phyloP scores from a whole-genome alignment of 495 filamentous ascomycete genomes.

The Penicillium bovifimosum region DNA sequence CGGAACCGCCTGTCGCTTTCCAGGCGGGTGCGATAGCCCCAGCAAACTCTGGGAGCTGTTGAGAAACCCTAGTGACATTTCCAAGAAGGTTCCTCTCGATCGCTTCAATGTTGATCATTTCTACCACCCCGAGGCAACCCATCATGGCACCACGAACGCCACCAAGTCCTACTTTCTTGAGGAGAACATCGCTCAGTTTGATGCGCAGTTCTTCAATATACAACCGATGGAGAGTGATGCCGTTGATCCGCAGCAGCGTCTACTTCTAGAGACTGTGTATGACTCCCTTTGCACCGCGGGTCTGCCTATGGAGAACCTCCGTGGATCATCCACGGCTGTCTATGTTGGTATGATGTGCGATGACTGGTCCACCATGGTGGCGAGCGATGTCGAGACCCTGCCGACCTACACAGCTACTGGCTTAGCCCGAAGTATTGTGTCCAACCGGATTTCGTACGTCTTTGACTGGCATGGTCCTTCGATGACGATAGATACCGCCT shows the following conservation, averaged over 20 bases:
- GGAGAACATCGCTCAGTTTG: background rate
- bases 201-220: conserved; percentile 3
- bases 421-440: background rate
- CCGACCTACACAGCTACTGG: background rate
- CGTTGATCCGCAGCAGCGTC: conserved; percentile 1
- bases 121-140: background rate
- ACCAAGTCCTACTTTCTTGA: background rate
- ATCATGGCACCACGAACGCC: background rate
- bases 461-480: background rate
- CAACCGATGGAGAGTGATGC: background rate
- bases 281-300: background rate
- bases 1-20: conserved; percentile 13
- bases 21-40: conserved; percentile 6
- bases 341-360: background rate
- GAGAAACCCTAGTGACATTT: background rate
- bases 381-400: background rate
- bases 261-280: background rate
- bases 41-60: conserved; percentile 5
- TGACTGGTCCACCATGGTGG: background rate
- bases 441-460: background rate
- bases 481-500: background rate
- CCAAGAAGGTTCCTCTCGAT: background rate
- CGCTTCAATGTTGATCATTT: background rate
- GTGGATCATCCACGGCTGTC: background rate
- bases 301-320: background rate